phyloP scores from a whole-genome alignment of 2,329 filamentous ascomycete genomes.

The Colletotrichum graminicola region DNA sequence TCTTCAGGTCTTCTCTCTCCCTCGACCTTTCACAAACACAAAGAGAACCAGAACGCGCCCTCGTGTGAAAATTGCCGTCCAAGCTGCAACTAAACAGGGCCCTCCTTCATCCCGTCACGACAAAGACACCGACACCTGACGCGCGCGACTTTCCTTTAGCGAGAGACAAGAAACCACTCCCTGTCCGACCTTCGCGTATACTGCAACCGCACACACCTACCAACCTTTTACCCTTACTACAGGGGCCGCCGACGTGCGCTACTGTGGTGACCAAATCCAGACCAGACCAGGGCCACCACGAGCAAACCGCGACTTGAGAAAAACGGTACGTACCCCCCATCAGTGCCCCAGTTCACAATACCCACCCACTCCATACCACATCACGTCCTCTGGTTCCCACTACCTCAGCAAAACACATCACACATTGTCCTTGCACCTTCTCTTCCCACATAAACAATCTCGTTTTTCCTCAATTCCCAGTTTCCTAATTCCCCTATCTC shows the following conservation, averaged over 20 bases:
- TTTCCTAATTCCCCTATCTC: slow-evolving; percentile 14
- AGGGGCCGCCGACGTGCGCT: slow-evolving; percentile 23
- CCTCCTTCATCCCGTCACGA: slow-evolving; percentile 23
- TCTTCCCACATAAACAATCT: slow-evolving; percentile 37
- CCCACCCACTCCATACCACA: slow-evolving; percentile 41
- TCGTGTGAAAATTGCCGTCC: slow-evolving; percentile 1
- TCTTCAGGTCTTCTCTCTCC: not conserved
- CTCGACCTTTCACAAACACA: slow-evolving; percentile 1
- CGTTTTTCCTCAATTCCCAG: slow-evolving; percentile 5
- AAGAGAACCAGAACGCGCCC: slow-evolving; percentile 5
- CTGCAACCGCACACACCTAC: slow-evolving; percentile 13
- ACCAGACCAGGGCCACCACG: slow-evolving; percentile 33
- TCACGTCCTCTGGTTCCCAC: slow-evolving; percentile 41
- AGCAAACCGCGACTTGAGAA: slow-evolving; percentile 28
- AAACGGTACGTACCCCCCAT: slow-evolving; percentile 35
- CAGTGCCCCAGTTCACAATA: slow-evolving; percentile 34
- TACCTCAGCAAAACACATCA: slow-evolving; percentile 41
- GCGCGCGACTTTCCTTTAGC: slow-evolving; percentile 28
- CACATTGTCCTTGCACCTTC: slow-evolving; percentile 26
- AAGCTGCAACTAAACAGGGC: slow-evolving; percentile 9
- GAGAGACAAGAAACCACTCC: slow-evolving; percentile 37
- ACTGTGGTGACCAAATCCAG: slow-evolving; percentile 40
- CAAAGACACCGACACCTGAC: slow-evolving; percentile 28
- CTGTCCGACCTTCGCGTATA: slow-evolving; percentile 32
- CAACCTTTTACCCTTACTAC: slow-evolving; percentile 5